Evolutionary conservation across 148 eudicot genomes (phyloP).

Genomic region (Vaccinium corymbosum): DNA sequence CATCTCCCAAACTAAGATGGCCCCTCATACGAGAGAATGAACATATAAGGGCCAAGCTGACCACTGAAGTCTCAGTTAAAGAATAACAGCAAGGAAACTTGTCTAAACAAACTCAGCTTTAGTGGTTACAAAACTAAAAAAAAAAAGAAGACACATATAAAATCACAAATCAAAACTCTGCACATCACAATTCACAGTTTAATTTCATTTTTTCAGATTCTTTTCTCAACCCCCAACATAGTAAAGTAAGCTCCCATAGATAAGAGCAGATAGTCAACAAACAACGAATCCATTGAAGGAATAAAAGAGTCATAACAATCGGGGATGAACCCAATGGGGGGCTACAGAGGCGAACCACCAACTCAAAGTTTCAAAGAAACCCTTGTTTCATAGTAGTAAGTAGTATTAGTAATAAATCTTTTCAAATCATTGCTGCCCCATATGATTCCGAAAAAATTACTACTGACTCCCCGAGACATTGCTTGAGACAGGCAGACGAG

Average conservation of each 20-base stretch:
- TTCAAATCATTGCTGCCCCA: background rate
- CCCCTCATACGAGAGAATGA: slow-evolving; percentile 80
- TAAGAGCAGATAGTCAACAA: background rate
- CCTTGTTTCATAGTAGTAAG: background rate
- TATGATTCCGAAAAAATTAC: background rate
- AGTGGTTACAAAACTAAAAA: background rate
- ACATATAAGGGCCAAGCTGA: slow-evolving; percentile 82
- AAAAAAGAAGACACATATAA: background rate
- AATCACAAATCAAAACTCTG: background rate
- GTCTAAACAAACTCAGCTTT: background rate
- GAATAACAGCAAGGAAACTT: slow-evolving; percentile 26
- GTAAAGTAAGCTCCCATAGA: background rate
- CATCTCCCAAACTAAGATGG: slow-evolving; percentile 65
- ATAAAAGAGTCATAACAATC: background rate
- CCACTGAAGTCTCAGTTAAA: slow-evolving; percentile 67
- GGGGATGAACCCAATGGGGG: background rate
- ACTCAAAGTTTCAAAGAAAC: background rate
- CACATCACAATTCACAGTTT: background rate
- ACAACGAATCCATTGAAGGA: background rate
- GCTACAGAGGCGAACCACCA: background rate
- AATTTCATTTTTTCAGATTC: background rate
- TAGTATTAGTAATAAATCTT: background rate
- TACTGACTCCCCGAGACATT: background rate
- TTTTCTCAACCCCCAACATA: background rate
- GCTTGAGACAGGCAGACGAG: background rate